These are phyloP conservation scores for Dicorynia guianensis DNA, from an alignment of 306 rosid species.

Conservation along the genomic window DNA sequence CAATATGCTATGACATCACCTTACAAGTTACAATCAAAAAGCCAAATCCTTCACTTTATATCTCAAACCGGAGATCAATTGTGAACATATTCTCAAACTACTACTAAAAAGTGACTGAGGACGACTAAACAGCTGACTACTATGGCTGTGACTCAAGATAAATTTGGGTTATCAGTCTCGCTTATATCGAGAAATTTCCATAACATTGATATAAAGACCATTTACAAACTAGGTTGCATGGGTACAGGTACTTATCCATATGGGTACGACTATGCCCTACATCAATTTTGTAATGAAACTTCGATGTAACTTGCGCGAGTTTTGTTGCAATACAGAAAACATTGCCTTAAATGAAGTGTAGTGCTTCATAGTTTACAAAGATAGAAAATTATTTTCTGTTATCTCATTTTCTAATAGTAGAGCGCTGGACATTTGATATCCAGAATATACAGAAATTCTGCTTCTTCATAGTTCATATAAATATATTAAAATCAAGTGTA, in stretches of 20 bases:
- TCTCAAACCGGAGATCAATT: too few species aligned
- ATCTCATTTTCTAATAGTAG: constrained; percentile 8
- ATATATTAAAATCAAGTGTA: neutral
- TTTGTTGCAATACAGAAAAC: too few species aligned
- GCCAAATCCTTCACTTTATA: too few species aligned
- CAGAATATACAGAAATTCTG: neutral
- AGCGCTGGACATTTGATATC: neutral
- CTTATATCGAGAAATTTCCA: neutral
- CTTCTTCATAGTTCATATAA: neutral
- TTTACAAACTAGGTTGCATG: neutral
- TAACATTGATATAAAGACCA: neutral
- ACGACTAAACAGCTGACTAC: neutral
- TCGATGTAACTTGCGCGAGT: too few species aligned
- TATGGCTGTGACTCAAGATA: neutral
- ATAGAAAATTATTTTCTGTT: neutral
- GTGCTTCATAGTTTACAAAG: too few species aligned
- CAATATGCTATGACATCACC: neutral
- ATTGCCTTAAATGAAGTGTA: too few species aligned
- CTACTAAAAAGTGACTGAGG: neutral
- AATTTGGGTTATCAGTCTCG: neutral
- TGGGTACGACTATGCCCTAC: too few species aligned
- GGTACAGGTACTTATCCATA: too few species aligned
- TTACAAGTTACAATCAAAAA: too few species aligned
- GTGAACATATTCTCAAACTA: too few species aligned
- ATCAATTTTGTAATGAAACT: too few species aligned